Evolutionary conservation across 73 alveolate genomes (phyloP).

Genomic region (Urostyla sp.): DNA sequence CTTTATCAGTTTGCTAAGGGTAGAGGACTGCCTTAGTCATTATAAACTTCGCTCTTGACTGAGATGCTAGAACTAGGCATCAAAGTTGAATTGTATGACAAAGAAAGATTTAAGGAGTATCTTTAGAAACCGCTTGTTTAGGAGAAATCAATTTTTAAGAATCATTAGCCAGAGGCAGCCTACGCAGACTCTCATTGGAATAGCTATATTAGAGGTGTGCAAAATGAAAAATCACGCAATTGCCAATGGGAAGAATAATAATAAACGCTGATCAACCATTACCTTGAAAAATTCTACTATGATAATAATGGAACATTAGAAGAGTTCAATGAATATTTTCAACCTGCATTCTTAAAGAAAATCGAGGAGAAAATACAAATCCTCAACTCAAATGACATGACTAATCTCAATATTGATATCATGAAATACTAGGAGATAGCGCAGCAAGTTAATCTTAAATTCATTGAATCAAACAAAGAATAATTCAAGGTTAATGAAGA

Average conservation of each 20-base stretch:
- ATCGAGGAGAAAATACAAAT: slow-evolving; percentile 45
- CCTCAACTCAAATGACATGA: slow-evolving; percentile 32
- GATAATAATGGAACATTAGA: slow-evolving; percentile 29
- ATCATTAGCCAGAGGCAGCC: slow-evolving; percentile 10
- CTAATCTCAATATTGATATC: slow-evolving; percentile 52
- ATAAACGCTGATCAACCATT: slow-evolving; percentile 13
- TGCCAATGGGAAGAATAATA: neutral
- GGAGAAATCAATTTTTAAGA: neutral
- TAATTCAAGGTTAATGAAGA: slow-evolving; percentile 78
- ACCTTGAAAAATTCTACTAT: slow-evolving; percentile 59
- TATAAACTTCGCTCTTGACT: slow-evolving; percentile 7
- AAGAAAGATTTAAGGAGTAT: slow-evolving; percentile 58
- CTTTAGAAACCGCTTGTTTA: slow-evolving; percentile 31
- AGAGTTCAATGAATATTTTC: slow-evolving; percentile 28
- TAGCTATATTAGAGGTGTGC: slow-evolving; percentile 14
- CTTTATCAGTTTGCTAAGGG: slow-evolving; percentile 41
- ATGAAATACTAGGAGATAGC: slow-evolving; percentile 31
- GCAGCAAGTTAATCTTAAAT: slow-evolving; percentile 31
- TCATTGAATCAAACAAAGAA: slow-evolving; percentile 62
- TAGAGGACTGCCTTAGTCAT: slow-evolving; percentile 49
- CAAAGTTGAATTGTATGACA: slow-evolving; percentile 60
- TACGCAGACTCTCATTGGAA: slow-evolving; percentile 44
- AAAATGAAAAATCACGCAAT: neutral
- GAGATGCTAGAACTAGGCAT: slow-evolving; percentile 60
- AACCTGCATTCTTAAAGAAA: slow-evolving; percentile 19